These are phyloP conservation scores for Tubosaeta sp. DNA, from an alignment of 768 basidiomycete species.

Conservation along the genomic window DNA sequence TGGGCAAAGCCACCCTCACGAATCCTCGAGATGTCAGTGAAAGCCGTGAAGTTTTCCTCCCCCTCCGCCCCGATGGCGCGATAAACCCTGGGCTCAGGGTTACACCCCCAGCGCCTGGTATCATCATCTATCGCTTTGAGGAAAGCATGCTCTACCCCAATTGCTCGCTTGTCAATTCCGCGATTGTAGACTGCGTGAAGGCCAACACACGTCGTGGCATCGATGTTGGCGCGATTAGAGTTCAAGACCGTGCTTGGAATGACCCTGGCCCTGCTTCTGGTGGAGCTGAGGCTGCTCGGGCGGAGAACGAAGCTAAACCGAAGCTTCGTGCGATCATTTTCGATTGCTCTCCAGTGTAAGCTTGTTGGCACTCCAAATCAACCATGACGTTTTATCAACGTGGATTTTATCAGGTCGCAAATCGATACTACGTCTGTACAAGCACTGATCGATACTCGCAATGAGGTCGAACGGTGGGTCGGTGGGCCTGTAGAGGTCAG, in stretches of 20 bases:
- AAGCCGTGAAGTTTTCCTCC: slow-evolving; percentile 79
- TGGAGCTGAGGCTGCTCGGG: slow-evolving; percentile 43
- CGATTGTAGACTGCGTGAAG: slow-evolving; percentile 80
- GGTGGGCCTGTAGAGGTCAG: slow-evolving; percentile 68
- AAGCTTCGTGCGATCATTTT: slow-evolving; percentile 81
- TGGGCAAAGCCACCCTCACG: slow-evolving; percentile 73
- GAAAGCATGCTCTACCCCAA: slow-evolving; percentile 90
- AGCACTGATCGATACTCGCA: slow-evolving; percentile 83
- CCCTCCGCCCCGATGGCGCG: slow-evolving; percentile 57
- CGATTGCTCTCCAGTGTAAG: slow-evolving; percentile 81
- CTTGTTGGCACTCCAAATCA: neutral
- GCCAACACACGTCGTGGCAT: slow-evolving; percentile 68
- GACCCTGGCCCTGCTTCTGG: slow-evolving; percentile 71
- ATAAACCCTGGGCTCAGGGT: slow-evolving; percentile 70
- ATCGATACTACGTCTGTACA: slow-evolving; percentile 92
- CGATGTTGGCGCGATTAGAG: slow-evolving; percentile 59
- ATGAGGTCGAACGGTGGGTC: slow-evolving; percentile 84
- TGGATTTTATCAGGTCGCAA: slow-evolving; percentile 53
- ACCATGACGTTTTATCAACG: neutral
- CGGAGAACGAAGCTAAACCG: slow-evolving; percentile 54
- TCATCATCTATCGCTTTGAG: slow-evolving; percentile 88
- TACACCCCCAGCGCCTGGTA: slow-evolving; percentile 74
- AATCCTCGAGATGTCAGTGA: slow-evolving; percentile 32
- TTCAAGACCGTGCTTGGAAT: slow-evolving; percentile 89
- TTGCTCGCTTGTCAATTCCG: slow-evolving; percentile 60